Evolutionary conservation across 805 yeast genomes (phyloP), one percentile per base, ranked within the genome.

Genomic region (Candida ortonii): DNA sequence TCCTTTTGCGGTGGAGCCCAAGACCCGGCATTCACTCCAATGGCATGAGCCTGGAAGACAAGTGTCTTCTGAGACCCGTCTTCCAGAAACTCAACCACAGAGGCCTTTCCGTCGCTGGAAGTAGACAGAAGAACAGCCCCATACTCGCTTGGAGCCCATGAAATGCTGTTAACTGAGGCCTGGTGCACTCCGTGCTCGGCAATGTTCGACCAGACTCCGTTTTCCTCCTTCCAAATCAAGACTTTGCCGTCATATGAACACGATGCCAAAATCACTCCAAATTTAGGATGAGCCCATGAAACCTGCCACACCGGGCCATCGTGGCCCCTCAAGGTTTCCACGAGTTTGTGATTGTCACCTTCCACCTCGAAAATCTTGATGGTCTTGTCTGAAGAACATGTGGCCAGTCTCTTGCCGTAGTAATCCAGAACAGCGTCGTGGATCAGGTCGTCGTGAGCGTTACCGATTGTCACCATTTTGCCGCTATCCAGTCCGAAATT

Each of bases 271-370:
- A 90, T 86, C 10, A 87, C 82, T 24, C 98, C 98, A 56, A 90
- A 93, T 61, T 90, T 90, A 20, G 98, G 98, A 59, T 93, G 98
- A 3, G 97, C 97, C 98, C 98, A 93, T 35, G 86, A 78, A 14
- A 88, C 95, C 65, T 90, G 96, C 98, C 98, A 93, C 30, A 93
- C 97, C 9, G 98, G 97, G 21, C 97, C 98, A 44, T 88, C 96
- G 61, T 93, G 98, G 23, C 95, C 97, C 30, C 76, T 70, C 44
- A 93, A 68, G 1, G 97, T 89, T 47, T 88, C 96, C 13, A 83
- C 71, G 33, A 88, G 69, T 55, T 73, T 82, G 61, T 87, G 90
- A 52, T 70, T 76, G 28, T 86, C 94, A 23, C 90, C 93, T 31
- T 85, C 90, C 27, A 90, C 80, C 48, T 89, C 96, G 61, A 87